Evolutionary conservation across 352 stramenopile genomes (phyloP), one percentile per base, ranked within the genome.

Genomic region (Globisporangium cederbergense): DNA sequence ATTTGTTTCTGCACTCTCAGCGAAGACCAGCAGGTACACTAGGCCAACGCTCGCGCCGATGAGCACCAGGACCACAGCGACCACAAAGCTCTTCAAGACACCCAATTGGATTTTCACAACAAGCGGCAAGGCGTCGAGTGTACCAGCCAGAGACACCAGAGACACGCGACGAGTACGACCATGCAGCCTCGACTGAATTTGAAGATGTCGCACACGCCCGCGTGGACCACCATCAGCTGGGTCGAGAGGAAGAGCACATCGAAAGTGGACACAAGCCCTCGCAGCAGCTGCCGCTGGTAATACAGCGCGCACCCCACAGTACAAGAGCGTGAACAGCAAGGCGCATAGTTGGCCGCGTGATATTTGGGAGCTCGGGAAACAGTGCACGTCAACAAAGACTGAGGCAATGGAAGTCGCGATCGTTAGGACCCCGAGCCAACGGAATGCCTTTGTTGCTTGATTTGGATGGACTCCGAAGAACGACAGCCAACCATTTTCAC

Each of bases 221-320:
- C n/a, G 40, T 68, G 52, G 13, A 67, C 52, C 9, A 55, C 20
- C 2, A 49, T 47, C 13, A 78, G 18, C 46, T 80, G 68, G 6
- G 59, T 13, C n/a, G 60, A 69, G 47, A 78, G 40, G 45, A 75
- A 80, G 0, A 63, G 47, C 3, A 78, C 70, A 49, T 80, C 68
- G 55, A 80, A 80, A 10, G 57, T 70, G 4, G 16, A 2, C 1
- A 20, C 47, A 4, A 73, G 32, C 28, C 38, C 43, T 9, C 46
- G 13, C 10, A 67, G 20, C n/a, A 73, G 45, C 14, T 50, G 20
- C 7, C 32, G 56, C 50, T 69, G 62, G 25, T 60, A 66, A n/a
- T 64, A 49, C 10, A 42, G n/a, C 8, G 25, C 52, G 14, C 53
- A 2, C 52, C 4, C 36, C n/a, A 9, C 40, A 50, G 18, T 53